Conservation (phyloP, 345 rosid species). For the Bretschneidera sinensis region DNA sequence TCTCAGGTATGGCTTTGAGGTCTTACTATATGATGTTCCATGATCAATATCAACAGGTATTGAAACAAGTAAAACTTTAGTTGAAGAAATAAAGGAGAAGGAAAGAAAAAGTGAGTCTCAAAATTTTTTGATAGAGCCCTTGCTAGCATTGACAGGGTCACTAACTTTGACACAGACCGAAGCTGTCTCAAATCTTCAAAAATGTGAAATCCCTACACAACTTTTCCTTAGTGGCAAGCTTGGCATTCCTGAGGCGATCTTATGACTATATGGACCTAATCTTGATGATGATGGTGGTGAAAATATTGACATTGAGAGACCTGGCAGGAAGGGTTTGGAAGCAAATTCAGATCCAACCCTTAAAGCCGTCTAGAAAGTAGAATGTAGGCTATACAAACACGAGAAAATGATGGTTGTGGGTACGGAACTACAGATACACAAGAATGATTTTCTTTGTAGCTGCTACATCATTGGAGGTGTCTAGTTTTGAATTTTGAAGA, state of each 20-base stretch:
- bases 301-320: too few species aligned
- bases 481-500: too few species aligned
- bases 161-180: constrained; percentile 50
- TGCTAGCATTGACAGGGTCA: constrained; percentile 66
- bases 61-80: constrained; percentile 55
- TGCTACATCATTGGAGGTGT: too few species aligned
- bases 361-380: too few species aligned
- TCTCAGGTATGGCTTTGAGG: too few species aligned
- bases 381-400: too few species aligned
- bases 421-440: too few species aligned
- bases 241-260: constrained; percentile 60
- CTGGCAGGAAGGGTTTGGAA: too few species aligned
- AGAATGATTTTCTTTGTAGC: too few species aligned
- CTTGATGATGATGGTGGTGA: too few species aligned
- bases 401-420: too few species aligned
- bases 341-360: too few species aligned
- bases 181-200: constrained; percentile 50
- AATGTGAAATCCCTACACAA: constrained; percentile 60
- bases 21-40: not conserved
- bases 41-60: constrained; percentile 44
- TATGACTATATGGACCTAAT: constrained; percentile 57
- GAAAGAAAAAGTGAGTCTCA: constrained; percentile 39
- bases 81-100: constrained; percentile 57
- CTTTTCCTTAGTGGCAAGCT: constrained; percentile 59
- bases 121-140: constrained; percentile 58